Base-by-base conservation (phyloP, 1,139 yeast species). In the Kodamaea alishanica region DNA sequence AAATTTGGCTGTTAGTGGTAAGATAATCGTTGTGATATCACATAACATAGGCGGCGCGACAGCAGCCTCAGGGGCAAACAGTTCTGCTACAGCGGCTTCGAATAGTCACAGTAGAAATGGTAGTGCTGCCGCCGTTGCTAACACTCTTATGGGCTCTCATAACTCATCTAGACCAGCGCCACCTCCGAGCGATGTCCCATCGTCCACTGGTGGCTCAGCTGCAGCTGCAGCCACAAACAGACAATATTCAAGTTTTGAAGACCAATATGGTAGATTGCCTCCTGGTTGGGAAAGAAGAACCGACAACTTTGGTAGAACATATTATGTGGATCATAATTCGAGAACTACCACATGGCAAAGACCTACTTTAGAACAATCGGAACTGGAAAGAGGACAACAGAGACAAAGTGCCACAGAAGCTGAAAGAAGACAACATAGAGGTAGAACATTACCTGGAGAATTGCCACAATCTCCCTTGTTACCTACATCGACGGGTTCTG, bases 281-380 rank as follows among this genome's bases (percentile, higher is more conserved):
- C 87, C 97, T 4, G 99, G 99, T 3, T 92, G 98, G 98, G 99
- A 92, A 65, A 81, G 98, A 53, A 80, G 97, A 63, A 90, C 97
- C 1, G 99, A 92, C 62, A 89, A 89, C 60, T 86, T 89, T 55
- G 98, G 98, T 26, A 80, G 99, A 56, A 92, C 97, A 1, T 92
- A 94, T 63, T 92, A 92, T 60, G 98, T 92, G 31, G 99, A 92
- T 65, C 99, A 92, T 66, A 90, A 90, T 61, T 87, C 96, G 26
- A 81, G 97, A 65, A 86, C 97, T 6, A 92, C 99, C 4, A 92
- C 98, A 8, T 92, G 99, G 99, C 90, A 87, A 53, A 79, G 99
- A 54, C 99, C 99, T 24, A 78, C 90, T 4, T 62, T 79, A 50
- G 87, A 81, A 37, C 85, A 82, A 55, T 65, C 79, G 12, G 89